Conservation (phyloP, 1,139 yeast genomes). For the Suhomyces bolitotheri region DNA sequence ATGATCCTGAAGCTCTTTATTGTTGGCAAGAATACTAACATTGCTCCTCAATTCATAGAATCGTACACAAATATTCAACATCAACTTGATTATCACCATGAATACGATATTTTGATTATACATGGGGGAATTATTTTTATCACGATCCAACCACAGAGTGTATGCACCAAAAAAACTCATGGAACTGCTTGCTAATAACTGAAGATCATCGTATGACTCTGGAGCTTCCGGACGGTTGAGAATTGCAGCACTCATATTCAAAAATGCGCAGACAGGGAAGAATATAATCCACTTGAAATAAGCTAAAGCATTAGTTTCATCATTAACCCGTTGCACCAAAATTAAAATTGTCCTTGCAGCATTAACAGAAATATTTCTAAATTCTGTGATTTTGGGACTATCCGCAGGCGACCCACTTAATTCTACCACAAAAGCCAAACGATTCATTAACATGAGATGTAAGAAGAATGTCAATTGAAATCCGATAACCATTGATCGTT, state of each 20-base stretch:
- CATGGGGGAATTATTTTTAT: slow-evolving; percentile 10
- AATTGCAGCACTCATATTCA: slow-evolving; percentile 32
- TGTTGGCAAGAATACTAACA: slow-evolving; percentile 17
- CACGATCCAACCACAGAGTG: slow-evolving; percentile 7
- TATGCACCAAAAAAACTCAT: slow-evolving; percentile 24
- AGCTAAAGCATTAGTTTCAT: slow-evolving; percentile 22
- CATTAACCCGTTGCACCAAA: slow-evolving; percentile 24
- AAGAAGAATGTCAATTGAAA: slow-evolving; percentile 33
- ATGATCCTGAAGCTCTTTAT: slow-evolving; percentile 24
- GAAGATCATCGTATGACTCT: slow-evolving; percentile 32
- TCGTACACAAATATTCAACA: slow-evolving; percentile 27
- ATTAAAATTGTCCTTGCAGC: slow-evolving; percentile 40
- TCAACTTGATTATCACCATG: slow-evolving; percentile 24
- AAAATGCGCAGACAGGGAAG: slow-evolving; percentile 38
- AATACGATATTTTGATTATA: slow-evolving; percentile 27
- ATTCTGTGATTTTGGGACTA: slow-evolving; percentile 18
- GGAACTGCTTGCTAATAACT: slow-evolving; percentile 31
- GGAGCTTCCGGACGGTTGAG: slow-evolving; percentile 33
- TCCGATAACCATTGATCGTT: slow-evolving; percentile 22
- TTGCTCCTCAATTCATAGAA: slow-evolving; percentile 26
- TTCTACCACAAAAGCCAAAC: slow-evolving; percentile 25
- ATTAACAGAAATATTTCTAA: slow-evolving; percentile 30
- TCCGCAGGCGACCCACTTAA: slow-evolving; percentile 18
- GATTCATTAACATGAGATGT: slow-evolving; percentile 39
- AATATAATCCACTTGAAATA: slow-evolving; percentile 36